Conservation (phyloP, 2,329 filamentous ascomycete genomes). For the Elsinoe arachidis region DNA sequence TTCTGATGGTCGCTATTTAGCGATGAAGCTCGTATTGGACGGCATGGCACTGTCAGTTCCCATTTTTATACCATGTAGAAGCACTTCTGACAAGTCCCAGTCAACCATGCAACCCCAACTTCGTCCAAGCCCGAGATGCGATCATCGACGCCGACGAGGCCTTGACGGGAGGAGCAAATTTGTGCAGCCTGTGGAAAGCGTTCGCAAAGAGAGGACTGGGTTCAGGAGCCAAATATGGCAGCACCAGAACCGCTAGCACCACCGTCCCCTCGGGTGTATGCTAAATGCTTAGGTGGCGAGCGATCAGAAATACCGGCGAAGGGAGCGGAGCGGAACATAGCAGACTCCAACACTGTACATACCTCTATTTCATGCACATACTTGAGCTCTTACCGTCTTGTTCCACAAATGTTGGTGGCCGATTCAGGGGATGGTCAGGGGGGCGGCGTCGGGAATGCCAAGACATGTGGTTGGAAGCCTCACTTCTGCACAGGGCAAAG, state of each 20-base stretch:
- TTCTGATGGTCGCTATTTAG: slow-evolving; percentile 44
- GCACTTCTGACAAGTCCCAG: slow-evolving; percentile 13
- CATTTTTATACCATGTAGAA: background rate
- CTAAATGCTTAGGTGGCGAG: background rate
- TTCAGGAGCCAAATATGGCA: background rate
- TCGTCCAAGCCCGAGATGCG: slow-evolving; percentile 45
- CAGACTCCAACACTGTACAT: no score
- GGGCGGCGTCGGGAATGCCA: no score
- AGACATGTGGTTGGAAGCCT: no score
- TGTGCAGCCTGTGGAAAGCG: slow-evolving; percentile 45
- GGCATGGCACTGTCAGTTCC: slow-evolving; percentile 40
- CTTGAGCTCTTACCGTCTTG: no score
- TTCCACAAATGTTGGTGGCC: no score
- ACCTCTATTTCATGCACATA: no score
- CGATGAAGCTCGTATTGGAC: slow-evolving; percentile 46
- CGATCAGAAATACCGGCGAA: no score
- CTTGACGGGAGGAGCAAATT: slow-evolving; percentile 44
- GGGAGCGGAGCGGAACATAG: no score
- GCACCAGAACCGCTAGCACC: background rate
- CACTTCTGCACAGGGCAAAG: no score
- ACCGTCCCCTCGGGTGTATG: background rate
- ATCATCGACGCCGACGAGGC: slow-evolving; percentile 48
- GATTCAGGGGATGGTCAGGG: no score
- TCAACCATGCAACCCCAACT: slow-evolving; percentile 49
- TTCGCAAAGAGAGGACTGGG: slow-evolving; percentile 53